Evolutionary conservation across 805 yeast genomes (phyloP).

Genomic region (Metschnikowia dekortorum): DNA sequence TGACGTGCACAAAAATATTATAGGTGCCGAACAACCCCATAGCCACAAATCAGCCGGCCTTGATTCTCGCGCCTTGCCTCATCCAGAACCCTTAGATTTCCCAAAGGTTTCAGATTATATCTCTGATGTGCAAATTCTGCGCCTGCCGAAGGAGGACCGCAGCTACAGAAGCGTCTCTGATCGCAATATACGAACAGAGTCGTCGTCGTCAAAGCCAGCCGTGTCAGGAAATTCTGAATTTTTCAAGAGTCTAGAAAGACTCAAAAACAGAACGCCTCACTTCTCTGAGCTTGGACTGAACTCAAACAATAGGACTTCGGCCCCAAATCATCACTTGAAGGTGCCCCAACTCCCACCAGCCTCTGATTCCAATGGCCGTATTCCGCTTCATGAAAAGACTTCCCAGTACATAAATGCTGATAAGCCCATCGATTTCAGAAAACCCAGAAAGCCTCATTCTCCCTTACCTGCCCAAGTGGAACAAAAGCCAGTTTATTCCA

Average conservation of each 20-base stretch:
- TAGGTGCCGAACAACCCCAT: neutral
- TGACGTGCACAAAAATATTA: neutral
- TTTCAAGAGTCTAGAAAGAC: conserved; percentile 14
- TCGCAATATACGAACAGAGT: neutral
- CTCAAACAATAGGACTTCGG: neutral
- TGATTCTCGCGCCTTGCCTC: neutral
- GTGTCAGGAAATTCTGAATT: conserved; percentile 15
- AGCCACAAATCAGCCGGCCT: neutral
- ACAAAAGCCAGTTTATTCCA: conserved; percentile 3
- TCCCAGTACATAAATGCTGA: conserved; percentile 11
- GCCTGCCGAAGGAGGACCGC: neutral
- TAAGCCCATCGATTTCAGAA: conserved; percentile 25
- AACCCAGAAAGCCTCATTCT: conserved; percentile 26
- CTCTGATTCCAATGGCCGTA: neutral
- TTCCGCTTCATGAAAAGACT: conserved; percentile 11
- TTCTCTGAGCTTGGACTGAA: neutral
- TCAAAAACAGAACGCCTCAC: conserved; percentile 10
- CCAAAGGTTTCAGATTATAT: neutral
- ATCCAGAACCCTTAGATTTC: neutral
- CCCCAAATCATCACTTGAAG: neutral
- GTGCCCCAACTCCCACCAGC: neutral
- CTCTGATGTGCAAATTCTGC: neutral
- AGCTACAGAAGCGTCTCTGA: neutral
- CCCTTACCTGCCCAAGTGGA: neutral
- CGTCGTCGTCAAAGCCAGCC: neutral